phyloP scores from a whole-genome alignment of 768 basidiomycete genomes.

The Lepiota venenata region DNA sequence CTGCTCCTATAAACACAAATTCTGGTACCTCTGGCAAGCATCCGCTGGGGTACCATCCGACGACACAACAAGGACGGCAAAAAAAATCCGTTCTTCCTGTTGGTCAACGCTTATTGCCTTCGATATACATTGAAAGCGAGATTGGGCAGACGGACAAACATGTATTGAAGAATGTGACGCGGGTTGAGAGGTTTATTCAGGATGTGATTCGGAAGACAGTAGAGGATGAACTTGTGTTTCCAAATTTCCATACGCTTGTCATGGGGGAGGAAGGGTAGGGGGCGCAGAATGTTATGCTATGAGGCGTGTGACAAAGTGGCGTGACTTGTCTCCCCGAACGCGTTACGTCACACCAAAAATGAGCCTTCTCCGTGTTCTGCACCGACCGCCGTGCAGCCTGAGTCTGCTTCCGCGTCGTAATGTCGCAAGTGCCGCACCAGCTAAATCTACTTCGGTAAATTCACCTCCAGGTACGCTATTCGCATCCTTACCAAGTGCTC shows the following conservation, averaged over 20 bases:
- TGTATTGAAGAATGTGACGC: slow-evolving; percentile 91
- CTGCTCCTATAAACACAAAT: neutral
- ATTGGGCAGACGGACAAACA: slow-evolving; percentile 96
- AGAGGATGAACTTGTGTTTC: slow-evolving; percentile 95
- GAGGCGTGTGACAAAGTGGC: too few relatives aligned
- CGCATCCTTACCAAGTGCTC: too few relatives aligned
- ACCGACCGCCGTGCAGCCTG: slow-evolving; percentile 16
- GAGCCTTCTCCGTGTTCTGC: slow-evolving; percentile 22
- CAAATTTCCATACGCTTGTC: slow-evolving; percentile 86
- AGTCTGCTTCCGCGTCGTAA: neutral
- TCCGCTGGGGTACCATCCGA: neutral
- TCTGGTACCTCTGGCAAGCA: slow-evolving; percentile 23
- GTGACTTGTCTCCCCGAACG: neutral
- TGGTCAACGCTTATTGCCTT: slow-evolving; percentile 80
- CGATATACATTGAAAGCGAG: slow-evolving; percentile 92
- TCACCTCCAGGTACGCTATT: neutral
- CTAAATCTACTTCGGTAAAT: neutral
- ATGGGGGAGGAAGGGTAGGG: slow-evolving; percentile 39
- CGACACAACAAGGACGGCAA: slow-evolving; percentile 26
- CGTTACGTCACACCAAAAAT: slow-evolving; percentile 18
- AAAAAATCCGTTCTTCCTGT: slow-evolving; percentile 66
- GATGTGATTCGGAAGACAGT: slow-evolving; percentile 94
- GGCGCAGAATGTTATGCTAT: neutral
- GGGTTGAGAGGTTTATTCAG: slow-evolving; percentile 93
- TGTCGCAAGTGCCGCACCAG: neutral